phyloP scores from a whole-genome alignment of 148 eudicot genomes.

The Polygonum maritimum region DNA sequence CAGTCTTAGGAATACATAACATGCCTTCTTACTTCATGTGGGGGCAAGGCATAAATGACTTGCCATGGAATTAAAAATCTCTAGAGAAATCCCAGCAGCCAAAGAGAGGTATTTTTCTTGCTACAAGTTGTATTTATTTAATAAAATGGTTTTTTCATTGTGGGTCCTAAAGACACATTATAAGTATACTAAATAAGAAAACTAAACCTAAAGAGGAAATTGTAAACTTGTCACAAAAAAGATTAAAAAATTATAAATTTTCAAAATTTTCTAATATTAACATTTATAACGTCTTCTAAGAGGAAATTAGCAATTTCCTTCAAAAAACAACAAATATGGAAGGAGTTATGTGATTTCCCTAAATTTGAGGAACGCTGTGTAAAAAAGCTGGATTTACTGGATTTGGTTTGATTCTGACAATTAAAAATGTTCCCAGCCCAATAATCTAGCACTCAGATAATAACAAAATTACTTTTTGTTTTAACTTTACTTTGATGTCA shows the following conservation, averaged over 20 bases:
- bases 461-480: not conserved
- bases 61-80: not conserved
- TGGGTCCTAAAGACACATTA: no score
- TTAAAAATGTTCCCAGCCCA: not conserved
- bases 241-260: no score
- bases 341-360: not conserved
- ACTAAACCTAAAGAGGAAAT: no score
- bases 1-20: not conserved
- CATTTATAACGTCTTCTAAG: no score
- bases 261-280: no score
- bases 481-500: no score
- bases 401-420: not conserved
- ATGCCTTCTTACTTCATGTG: slow-evolving; percentile 13
- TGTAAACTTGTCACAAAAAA: no score
- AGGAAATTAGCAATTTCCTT: not conserved
- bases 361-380: not conserved
- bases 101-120: not conserved
- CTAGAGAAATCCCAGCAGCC: not conserved
- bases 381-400: not conserved
- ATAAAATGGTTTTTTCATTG: not conserved
- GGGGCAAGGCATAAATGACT: slow-evolving; percentile 12
- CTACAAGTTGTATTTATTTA: not conserved
- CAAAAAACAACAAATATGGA: not conserved
- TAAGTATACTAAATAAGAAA: no score
- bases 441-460: not conserved